These are phyloP conservation scores for Hanseniaspora occidentalis DNA, from an alignment of 805 yeast species.

Conservation along the genomic window DNA sequence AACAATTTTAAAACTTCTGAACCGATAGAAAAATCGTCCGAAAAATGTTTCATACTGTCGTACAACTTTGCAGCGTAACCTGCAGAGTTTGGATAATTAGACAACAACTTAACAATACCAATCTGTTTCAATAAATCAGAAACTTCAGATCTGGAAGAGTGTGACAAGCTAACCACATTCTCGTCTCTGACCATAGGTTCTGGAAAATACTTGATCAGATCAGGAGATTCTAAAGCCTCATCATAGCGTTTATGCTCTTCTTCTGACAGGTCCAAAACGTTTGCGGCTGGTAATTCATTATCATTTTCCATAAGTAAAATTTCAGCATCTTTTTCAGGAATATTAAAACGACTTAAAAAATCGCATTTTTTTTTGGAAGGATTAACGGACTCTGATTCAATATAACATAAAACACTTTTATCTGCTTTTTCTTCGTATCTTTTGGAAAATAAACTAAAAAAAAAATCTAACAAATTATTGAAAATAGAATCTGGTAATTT, in stretches of 20 bases:
- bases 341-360: constrained; percentile 17
- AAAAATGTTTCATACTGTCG: background rate
- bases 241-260: background rate
- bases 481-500: constrained; percentile 29
- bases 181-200: background rate
- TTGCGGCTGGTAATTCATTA: constrained; percentile 18
- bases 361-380: constrained; percentile 16
- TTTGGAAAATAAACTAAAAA: constrained; percentile 29
- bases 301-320: constrained; percentile 20
- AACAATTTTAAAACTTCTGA: background rate
- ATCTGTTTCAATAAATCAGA: background rate
- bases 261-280: background rate
- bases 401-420: constrained; percentile 18
- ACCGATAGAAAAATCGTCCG: constrained; percentile 5
- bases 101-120: background rate
- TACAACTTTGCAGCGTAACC: background rate
- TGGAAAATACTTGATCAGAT: background rate
- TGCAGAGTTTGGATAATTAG: background rate
- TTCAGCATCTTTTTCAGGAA: constrained; percentile 20
- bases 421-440: constrained; percentile 26
- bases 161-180: background rate
- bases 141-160: background rate
- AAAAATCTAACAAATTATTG: constrained; percentile 33
- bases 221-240: background rate
- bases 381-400: constrained; percentile 21